Conservation (phyloP, 352 stramenopile genomes). For the Blastocystis sp. region DNA sequence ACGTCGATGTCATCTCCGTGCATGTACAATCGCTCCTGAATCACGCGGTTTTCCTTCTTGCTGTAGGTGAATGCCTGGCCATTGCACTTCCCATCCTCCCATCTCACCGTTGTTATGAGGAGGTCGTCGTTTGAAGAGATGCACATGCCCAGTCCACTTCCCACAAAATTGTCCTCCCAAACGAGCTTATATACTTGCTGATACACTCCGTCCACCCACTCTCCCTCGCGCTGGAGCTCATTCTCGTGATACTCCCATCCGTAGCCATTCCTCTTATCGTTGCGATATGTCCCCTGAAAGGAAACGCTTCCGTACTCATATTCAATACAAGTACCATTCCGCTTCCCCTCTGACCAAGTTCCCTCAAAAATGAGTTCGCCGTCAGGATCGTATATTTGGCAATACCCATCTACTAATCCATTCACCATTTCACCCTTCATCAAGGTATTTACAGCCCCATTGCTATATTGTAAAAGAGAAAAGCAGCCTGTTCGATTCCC, state of each 20-base stretch:
- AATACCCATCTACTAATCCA: not conserved
- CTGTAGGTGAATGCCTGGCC: constrained; percentile 22
- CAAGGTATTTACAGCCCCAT: not conserved
- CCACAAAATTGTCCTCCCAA: constrained; percentile 18
- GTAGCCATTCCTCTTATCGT: constrained; percentile 51
- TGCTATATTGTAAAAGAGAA: not conserved
- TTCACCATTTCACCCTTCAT: constrained; percentile 28
- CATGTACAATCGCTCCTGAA: constrained; percentile 17
- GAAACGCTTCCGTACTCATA: constrained; percentile 48
- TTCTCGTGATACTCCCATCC: constrained; percentile 49
- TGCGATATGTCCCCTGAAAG: constrained; percentile 18
- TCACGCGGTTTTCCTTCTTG: not conserved
- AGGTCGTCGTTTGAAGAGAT: not conserved
- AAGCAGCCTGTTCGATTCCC: not conserved
- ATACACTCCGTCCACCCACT: constrained; percentile 35
- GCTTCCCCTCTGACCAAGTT: constrained; percentile 9
- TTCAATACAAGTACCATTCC: constrained; percentile 35
- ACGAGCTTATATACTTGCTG: constrained; percentile 7
- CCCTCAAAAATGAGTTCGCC: constrained; percentile 35
- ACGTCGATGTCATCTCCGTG: constrained; percentile 40
- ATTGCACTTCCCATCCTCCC: constrained; percentile 16
- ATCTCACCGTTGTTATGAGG: not conserved
- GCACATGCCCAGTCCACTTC: not conserved
- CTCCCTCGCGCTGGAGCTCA: constrained; percentile 41
- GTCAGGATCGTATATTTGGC: constrained; percentile 25